Evolutionary conservation across 768 basidiomycete genomes (phyloP), one percentile per base, ranked within the genome.

Genomic region (Leccinellum albellum): DNA sequence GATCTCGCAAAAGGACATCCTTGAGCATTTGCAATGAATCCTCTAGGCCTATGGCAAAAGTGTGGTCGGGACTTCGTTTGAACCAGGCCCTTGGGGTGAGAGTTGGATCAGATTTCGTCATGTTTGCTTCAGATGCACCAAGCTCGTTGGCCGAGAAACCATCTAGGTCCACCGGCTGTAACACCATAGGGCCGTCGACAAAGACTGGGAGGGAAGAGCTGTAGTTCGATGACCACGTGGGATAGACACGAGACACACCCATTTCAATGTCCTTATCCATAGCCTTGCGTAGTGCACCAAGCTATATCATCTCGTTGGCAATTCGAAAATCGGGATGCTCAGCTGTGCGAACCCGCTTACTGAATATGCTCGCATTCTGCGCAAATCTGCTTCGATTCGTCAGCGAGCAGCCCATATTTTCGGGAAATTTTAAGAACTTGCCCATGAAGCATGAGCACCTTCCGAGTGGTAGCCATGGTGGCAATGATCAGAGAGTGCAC

Each of bases 71-170:
- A 57, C 86, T 81, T 6, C 76, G 64, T 55, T 73, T 82, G 84
- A 84, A 94, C 91, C 91, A 93, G 4, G 76, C 87, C 54, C 89
- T 77, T 4, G 88, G 82, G 6, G 75, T 79, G 26, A 81, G 70
- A 21, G 81, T 70, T 4, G 82, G 83, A 62, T 88, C 84, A 17
- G 74, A 72, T 26, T 63, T 56, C 17, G 68, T 62, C 14, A 63
- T 47, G 10, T 66, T 59, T 15, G 61, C 67, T 52, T 78, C 81
- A 5, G 70, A 61, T n/a, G 77, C 76, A 23, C 77, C 80, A 13
- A 79, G 59, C 5, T 66, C 65, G 23, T 63, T 58, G 4, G 71
- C 55, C 28, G 63, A 56, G n/a, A 55, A 29, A 4, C 67, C 63
- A 37, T 73, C 73, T 14, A 89, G 67, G 61, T 92, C 90, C 12